Base-by-base conservation (phyloP, 371 early-diverging fungal genomes). In the Gilbertella persicaria region DNA sequence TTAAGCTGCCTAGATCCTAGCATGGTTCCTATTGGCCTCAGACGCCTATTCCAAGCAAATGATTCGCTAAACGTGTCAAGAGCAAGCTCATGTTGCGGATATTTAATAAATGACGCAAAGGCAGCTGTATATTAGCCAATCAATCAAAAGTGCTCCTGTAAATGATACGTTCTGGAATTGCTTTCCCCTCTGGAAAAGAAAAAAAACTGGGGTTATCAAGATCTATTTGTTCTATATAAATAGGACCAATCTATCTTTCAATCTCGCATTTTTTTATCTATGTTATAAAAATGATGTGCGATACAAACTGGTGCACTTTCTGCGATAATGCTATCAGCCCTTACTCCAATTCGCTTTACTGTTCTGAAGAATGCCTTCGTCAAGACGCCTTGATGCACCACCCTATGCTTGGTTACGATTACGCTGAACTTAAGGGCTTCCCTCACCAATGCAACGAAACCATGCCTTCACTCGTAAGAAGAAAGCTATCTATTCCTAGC, bases 331-430 rank as follows among this genome's bases (percentile, higher is more conserved):
- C 65, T n/a, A 50, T 65, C 45, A 55, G 40, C 38, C 60, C 59
- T 19, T 62, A 46, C 37, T 60, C 56, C 17, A 56, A 64, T 43
- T 59, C 65, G 8, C 53, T 64, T n/a, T 64, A 64, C 37, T 64
- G 65, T n/a, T 55, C 55, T 33, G 65, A 64, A 38, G 55, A 59
- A 33, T 64, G 65, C 26, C 44, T 64, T 1, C 49, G 53, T 35
- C 50, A 55, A 45, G 65, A 64, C 20, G 59, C 65, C 12, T 28
- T 64, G 13, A 42, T 20, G 13, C 65, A 55, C 30, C 65, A 64
- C 36, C 65, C 65, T 6, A 42, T 64, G 41, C 55, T 64, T 12
- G 65, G 69, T 5, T 69, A 69, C 48, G 62, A 65, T 41, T 69
- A 62, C 38, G 50, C 59, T 45, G 69, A 65, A 16, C 58, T 69